A percentile compares a stretch with the other conserved stretches of the same genome.
These are phyloP conservation scores for Lactarius trivialis DNA, from an alignment of 768 basidiomycete genomes.

Conservation along the genomic window DNA sequence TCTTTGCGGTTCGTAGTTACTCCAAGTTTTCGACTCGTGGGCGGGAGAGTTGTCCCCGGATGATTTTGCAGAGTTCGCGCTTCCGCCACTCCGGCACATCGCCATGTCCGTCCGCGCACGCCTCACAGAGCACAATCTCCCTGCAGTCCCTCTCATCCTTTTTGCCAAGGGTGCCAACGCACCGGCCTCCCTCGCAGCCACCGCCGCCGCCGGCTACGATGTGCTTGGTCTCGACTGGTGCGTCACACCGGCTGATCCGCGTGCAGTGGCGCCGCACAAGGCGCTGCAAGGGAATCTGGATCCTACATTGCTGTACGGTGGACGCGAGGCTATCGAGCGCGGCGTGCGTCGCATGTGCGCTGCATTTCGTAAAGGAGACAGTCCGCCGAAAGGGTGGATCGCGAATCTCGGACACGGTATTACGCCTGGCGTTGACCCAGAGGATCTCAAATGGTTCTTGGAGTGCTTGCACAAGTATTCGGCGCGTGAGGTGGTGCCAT, in stretches of 20 bases:
- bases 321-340: slow-evolving; percentile 75
- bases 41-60: slow-evolving; percentile 87
- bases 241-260: slow-evolving; percentile 68
- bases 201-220: slow-evolving; percentile 69
- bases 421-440: slow-evolving; percentile 91
- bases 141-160: slow-evolving; percentile 73
- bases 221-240: slow-evolving; percentile 91
- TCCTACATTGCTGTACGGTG: slow-evolving; percentile 80
- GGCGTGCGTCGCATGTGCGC: slow-evolving; percentile 79
- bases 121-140: slow-evolving; percentile 48
- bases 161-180: slow-evolving; percentile 93
- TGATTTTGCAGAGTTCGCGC: slow-evolving; percentile 79
- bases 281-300: slow-evolving; percentile 92
- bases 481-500: slow-evolving; percentile 17
- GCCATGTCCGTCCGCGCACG: slow-evolving; percentile 56
- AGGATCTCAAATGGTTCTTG: slow-evolving; percentile 87
- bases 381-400: slow-evolving; percentile 73
- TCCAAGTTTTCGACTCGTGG: slow-evolving; percentile 98
- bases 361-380: slow-evolving; percentile 54
- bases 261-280: slow-evolving; percentile 52
- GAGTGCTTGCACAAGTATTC: slow-evolving; percentile 87
- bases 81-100: slow-evolving; percentile 72
- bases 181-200: slow-evolving; percentile 47
- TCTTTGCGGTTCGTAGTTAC: slow-evolving; percentile 44
- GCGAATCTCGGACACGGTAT: slow-evolving; percentile 97